Conservation (phyloP, 2,329 filamentous ascomycete species). For the Aspergillus tubingensis region DNA sequence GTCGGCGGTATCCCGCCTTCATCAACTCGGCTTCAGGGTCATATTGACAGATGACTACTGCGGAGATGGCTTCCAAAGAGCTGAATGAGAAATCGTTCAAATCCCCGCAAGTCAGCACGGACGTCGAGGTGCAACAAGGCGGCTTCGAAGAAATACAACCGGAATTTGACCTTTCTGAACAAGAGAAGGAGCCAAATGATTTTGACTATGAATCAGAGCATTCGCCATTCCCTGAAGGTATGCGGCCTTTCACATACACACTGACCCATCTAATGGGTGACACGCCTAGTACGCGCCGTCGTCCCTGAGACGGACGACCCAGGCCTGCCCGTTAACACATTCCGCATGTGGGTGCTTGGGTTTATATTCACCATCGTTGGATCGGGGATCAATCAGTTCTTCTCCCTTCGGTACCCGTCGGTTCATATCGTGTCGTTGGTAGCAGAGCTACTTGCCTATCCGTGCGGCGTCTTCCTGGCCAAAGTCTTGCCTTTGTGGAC, state of each 20-base stretch:
- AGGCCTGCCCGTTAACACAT: slow-evolving; percentile 29
- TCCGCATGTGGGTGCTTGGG: slow-evolving; percentile 48
- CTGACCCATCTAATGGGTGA: neutral
- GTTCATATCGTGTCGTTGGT: slow-evolving; percentile 51
- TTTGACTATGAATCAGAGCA: slow-evolving; percentile 29
- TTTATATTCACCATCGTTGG: slow-evolving; percentile 47
- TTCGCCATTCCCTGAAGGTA: slow-evolving; percentile 29
- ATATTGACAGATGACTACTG: neutral
- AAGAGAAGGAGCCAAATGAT: slow-evolving; percentile 16
- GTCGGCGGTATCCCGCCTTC: neutral
- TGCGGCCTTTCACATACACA: neutral
- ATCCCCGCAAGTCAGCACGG: slow-evolving; percentile 2
- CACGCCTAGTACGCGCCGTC: slow-evolving; percentile 24
- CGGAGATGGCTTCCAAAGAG: slow-evolving; percentile 17
- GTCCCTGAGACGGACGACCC: slow-evolving; percentile 35
- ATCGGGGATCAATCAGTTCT: slow-evolving; percentile 52
- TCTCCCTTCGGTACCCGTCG: slow-evolving; percentile 50
- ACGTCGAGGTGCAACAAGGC: slow-evolving; percentile 20
- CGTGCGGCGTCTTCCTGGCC: slow-evolving; percentile 45
- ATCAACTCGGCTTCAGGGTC: neutral
- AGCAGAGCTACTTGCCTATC: slow-evolving; percentile 49
- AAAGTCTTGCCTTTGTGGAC: slow-evolving; percentile 42
- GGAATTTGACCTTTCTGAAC: neutral
- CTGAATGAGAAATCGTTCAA: slow-evolving; percentile 2
- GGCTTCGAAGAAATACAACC: slow-evolving; percentile 9